Conservation (phyloP, 352 stramenopile species). For the Globisporangium irregulare region DNA sequence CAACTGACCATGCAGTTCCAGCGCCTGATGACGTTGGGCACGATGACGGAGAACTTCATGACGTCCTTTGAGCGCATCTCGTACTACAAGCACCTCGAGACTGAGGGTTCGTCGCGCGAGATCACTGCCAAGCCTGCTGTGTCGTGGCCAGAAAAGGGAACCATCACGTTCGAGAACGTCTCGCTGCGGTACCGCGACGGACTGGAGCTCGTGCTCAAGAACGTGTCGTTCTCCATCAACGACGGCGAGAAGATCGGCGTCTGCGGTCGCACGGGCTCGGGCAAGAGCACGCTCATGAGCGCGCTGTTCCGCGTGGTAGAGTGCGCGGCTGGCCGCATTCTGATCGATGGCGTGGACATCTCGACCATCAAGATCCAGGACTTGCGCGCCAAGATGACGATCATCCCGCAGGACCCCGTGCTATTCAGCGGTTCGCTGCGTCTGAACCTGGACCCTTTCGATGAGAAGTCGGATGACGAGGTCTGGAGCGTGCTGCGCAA, state of each 20-base stretch:
- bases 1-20: constrained; percentile 86
- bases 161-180: constrained; percentile 46
- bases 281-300: constrained; percentile 34
- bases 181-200: constrained; percentile 31
- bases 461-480: constrained; percentile 49
- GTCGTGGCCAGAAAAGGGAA: constrained; percentile 38
- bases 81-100: constrained; percentile 26
- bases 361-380: constrained; percentile 24
- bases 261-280: constrained; percentile 34
- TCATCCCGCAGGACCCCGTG: constrained; percentile 88
- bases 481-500: constrained; percentile 30
- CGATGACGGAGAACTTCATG: constrained; percentile 91
- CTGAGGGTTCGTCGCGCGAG: constrained; percentile 50
- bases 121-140: constrained; percentile 79
- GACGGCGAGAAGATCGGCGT: constrained; percentile 31
- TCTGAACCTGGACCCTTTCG: constrained; percentile 90
- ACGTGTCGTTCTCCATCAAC: constrained; percentile 22
- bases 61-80: constrained; percentile 79
- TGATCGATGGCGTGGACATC: constrained; percentile 88
- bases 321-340: constrained; percentile 42
- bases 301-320: constrained; percentile 40
- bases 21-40: constrained; percentile 86
- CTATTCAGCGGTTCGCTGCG: constrained; percentile 87
- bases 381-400: constrained; percentile 34
- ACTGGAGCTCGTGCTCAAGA: constrained; percentile 29